phyloP scores from a whole-genome alignment of 306 rosid species.

The Calophaca sinica region DNA sequence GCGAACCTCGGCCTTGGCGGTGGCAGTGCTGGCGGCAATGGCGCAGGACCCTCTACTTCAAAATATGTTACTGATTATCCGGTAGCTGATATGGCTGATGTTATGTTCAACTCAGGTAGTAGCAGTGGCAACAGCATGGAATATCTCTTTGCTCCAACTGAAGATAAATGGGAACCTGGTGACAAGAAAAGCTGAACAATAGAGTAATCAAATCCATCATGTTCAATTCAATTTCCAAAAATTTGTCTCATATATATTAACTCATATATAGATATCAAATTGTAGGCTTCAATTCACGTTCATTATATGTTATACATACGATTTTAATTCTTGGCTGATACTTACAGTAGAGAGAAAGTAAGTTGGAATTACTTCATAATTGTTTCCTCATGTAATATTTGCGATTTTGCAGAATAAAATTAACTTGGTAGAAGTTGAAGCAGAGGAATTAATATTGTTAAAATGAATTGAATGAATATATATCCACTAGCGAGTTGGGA shows the following conservation, averaged over 20 bases:
- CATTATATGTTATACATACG: no score
- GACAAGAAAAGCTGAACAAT: conserved; percentile 50
- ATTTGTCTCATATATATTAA: neutral
- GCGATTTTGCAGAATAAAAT: conserved; percentile 24
- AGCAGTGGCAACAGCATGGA: conserved; percentile 67
- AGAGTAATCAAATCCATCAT: neutral
- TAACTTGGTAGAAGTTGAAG: neutral
- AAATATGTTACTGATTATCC: conserved; percentile 44
- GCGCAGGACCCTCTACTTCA: conserved; percentile 45
- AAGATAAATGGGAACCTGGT: conserved; percentile 52
- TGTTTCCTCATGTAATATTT: neutral
- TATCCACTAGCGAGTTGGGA: no score
- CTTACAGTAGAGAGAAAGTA: neutral
- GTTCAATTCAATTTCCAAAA: no score
- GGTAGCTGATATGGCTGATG: conserved; percentile 69
- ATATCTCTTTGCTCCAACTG: conserved; percentile 52
- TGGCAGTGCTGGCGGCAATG: neutral
- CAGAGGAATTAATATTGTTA: no score
- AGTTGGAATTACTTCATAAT: neutral
- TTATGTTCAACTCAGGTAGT: conserved; percentile 73
- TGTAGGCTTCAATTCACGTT: neutral
- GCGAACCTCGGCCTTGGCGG: conserved; percentile 31
- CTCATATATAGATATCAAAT: neutral
- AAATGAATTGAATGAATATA: no score
- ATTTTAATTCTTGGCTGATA: no score